These are phyloP conservation scores for Xylaria curta DNA, from an alignment of 495 filamentous ascomycete genomes.

Conservation along the genomic window DNA sequence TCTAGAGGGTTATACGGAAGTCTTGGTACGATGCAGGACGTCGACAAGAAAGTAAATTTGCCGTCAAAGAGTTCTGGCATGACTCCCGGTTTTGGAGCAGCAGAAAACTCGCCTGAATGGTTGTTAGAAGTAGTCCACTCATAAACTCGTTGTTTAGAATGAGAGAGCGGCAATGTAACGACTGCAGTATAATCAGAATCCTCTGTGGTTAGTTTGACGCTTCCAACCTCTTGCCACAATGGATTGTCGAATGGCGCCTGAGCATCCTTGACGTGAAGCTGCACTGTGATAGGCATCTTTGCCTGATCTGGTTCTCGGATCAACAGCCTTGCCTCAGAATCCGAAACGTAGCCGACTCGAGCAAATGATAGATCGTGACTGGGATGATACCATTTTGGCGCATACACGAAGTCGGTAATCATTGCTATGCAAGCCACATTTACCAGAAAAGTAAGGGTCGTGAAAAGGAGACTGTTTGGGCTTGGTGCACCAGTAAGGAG, in stretches of 20 bases:
- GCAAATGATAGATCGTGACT: slow-evolving; percentile 81
- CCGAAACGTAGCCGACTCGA: slow-evolving; percentile 84
- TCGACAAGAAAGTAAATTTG: slow-evolving; percentile 85
- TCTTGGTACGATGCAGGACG: slow-evolving; percentile 87
- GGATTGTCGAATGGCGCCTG: slow-evolving; percentile 53
- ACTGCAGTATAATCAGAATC: slow-evolving; percentile 81
- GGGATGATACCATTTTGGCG: slow-evolving; percentile 69
- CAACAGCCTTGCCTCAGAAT: slow-evolving; percentile 78
- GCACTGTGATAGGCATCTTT: slow-evolving; percentile 77
- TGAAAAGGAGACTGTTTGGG: slow-evolving; percentile 62
- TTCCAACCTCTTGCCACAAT: slow-evolving; percentile 71
- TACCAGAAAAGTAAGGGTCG: slow-evolving; percentile 68
- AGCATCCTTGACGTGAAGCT: slow-evolving; percentile 56
- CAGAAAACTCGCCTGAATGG: slow-evolving; percentile 75
- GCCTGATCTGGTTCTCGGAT: slow-evolving; percentile 79
- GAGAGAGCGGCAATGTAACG: slow-evolving; percentile 61
- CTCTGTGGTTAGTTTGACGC: slow-evolving; percentile 67
- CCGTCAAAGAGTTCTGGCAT: slow-evolving; percentile 61
- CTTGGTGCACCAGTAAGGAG: slow-evolving; percentile 80
- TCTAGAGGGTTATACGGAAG: slow-evolving; percentile 85
- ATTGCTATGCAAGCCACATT: slow-evolving; percentile 71
- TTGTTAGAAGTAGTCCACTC: slow-evolving; percentile 85
- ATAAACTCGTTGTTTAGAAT: slow-evolving; percentile 67
- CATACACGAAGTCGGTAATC: slow-evolving; percentile 75
- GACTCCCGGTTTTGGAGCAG: slow-evolving; percentile 67